Base-by-base conservation (phyloP, 805 yeast species). In the Saccharomycopsis javanensis region DNA sequence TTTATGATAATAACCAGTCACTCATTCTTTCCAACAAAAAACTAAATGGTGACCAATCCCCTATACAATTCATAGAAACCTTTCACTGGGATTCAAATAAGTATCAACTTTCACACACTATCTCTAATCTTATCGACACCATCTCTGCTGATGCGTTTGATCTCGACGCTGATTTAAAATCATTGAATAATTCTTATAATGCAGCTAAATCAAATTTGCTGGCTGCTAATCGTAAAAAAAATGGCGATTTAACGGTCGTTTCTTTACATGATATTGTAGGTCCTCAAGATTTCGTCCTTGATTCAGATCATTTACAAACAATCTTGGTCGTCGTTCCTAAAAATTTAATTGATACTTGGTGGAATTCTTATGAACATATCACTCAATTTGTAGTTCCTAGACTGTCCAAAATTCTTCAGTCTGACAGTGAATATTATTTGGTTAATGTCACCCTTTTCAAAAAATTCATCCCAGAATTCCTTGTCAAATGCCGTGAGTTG, bases 61-160 rank as follows among this genome's bases (percentile, higher is more conserved):
- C 84, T 18, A 77, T 80, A 57, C 82, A 81, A 56, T 91, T 81
- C 66, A 72, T 88, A 60, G 87, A 86, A 68, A 72, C 75, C 51
- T 94, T 94, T 71, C 78, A 79, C 53, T 94, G 99, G 99, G 89
- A 90, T 71, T 73, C 87, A 15, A 82, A 88, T 60, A 88, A 91
- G 72, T 94, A 83, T 72, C 80, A 96, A 65, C 75, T 85, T 60
- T 54, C 54, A 35, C 87, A 84, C 69, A 78, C 96, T 2, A 81
- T 94, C 63, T 80, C 83, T 57, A 88, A 87, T 55, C 76, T 94
- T 66, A 84, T 88, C 59, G 77, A 79, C 53, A 62, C 79, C 57
- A 82, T 94, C 55, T 75, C 92, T 5, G 75, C 78, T 57, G 97
- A 94, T 69, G 90, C 95, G 1, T 71, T 83, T 61, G 83, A 87